phyloP scores from a whole-genome alignment of 371 early-diverging fungal genomes.

The Saksenaea oblongispora region DNA sequence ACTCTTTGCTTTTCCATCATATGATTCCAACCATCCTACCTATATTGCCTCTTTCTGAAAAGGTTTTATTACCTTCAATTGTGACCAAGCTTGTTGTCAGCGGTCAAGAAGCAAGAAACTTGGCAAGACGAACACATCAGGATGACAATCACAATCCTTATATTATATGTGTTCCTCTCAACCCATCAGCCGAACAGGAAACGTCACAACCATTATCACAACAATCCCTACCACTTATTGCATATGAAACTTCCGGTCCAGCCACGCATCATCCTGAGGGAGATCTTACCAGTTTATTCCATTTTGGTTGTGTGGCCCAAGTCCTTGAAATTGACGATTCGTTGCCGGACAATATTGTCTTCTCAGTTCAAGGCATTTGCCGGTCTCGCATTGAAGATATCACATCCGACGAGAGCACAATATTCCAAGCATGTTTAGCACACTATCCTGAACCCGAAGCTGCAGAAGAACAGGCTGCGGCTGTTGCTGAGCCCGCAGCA shows the following conservation, averaged over 20 bases:
- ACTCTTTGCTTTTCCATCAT: background rate
- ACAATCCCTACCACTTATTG: background rate
- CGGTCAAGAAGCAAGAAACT: slow-evolving; percentile 15
- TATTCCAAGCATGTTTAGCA: slow-evolving; percentile 16
- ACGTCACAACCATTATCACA: background rate
- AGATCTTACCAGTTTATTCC: slow-evolving; percentile 18
- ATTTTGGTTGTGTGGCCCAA: slow-evolving; percentile 31
- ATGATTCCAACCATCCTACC: slow-evolving; percentile 17
- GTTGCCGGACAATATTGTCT: slow-evolving; percentile 18
- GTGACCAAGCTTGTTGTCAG: slow-evolving; percentile 18
- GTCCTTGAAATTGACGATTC: slow-evolving; percentile 22
- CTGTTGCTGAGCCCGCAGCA: background rate
- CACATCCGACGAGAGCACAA: slow-evolving; percentile 8
- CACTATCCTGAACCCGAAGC: slow-evolving; percentile 11
- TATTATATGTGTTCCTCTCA: slow-evolving; percentile 32
- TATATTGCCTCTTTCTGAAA: slow-evolving; percentile 25
- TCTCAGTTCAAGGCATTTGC: slow-evolving; percentile 39
- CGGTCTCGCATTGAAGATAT: slow-evolving; percentile 32
- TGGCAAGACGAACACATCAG: background rate
- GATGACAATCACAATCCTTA: slow-evolving; percentile 6
- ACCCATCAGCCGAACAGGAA: background rate
- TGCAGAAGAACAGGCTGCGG: background rate
- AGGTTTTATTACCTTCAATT: slow-evolving; percentile 37
- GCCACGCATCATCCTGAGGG: background rate
- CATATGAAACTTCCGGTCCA: background rate